Evolutionary conservation across 352 stramenopile species (phyloP).

Genomic region (Pythium volutum): DNA sequence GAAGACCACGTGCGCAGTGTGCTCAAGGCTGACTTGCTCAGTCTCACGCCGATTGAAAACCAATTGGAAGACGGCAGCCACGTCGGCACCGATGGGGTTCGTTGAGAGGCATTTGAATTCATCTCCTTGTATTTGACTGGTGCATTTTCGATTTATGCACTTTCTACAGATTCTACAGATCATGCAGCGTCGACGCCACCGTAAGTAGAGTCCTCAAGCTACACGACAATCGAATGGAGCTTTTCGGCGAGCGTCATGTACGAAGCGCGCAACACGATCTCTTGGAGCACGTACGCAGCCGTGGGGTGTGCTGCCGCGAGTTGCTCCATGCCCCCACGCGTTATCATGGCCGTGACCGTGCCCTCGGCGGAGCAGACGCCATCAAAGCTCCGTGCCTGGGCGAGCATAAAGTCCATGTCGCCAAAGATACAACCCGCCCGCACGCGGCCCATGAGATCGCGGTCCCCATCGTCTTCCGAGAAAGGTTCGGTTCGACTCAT

Average conservation of each 20-base stretch:
- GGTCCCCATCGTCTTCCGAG: conserved; percentile 18
- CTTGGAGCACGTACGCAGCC: conserved; percentile 46
- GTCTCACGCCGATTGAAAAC: conserved; percentile 35
- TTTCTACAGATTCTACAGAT: conserved; percentile 51
- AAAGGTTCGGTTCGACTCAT: conserved; percentile 9
- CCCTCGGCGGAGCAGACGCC: conserved; percentile 34
- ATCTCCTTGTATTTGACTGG: not conserved
- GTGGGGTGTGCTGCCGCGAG: conserved; percentile 30
- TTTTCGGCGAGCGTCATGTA: conserved; percentile 59
- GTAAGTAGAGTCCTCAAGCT: conserved; percentile 10
- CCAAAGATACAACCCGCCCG: conserved; percentile 58
- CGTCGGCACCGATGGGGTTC: conserved; percentile 49
- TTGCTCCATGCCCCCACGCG: conserved; percentile 29
- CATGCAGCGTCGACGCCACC: conserved; percentile 45
- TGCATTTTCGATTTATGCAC: not conserved
- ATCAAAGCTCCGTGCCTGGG: conserved; percentile 45
- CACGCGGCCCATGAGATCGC: conserved; percentile 48
- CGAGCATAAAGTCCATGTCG: conserved; percentile 64
- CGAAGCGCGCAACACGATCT: conserved; percentile 52
- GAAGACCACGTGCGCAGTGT: conserved; percentile 57
- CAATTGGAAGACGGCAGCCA: conserved; percentile 45
- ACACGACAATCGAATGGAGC: conserved; percentile 35
- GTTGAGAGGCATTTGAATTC: conserved; percentile 9
- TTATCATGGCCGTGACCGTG: conserved; percentile 43
- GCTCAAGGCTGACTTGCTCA: conserved; percentile 49